A percentile compares a stretch with the other conserved stretches of the same genome.
Conservation (phyloP, 352 stramenopile species). For the Thraustotheca clavata region DNA sequence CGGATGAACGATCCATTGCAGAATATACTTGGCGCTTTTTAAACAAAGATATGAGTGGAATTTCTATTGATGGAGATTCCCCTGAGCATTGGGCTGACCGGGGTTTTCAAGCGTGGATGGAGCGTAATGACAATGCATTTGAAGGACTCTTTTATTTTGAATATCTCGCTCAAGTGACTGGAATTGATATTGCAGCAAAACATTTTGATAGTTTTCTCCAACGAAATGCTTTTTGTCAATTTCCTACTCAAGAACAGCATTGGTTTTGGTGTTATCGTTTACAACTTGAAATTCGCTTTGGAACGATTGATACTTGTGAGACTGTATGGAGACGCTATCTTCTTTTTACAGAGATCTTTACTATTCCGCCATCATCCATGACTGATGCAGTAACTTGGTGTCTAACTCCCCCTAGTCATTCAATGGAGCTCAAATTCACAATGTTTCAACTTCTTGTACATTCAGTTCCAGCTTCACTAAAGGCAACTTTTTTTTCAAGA, state of each 20-base stretch:
- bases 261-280: slow-evolving; percentile 9
- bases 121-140: neutral
- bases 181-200: neutral
- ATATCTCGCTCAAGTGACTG: neutral
- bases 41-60: too few species aligned
- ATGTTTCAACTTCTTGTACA: neutral
- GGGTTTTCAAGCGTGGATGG: neutral
- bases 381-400: slow-evolving; percentile 5
- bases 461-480: neutral
- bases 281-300: neutral
- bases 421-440: neutral
- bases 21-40: too few species aligned
- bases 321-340: neutral
- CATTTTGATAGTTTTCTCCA: slow-evolving; percentile 11
- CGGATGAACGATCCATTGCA: too few species aligned
- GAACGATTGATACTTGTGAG: neutral
- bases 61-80: too few species aligned
- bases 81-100: neutral
- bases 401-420: neutral
- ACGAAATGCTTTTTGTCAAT: neutral
- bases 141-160: neutral
- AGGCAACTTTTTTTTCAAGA: neutral
- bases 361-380: neutral
- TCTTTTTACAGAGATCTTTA: neutral
- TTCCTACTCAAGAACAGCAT: neutral